These are phyloP conservation scores for Colletotrichum tropicale DNA, from an alignment of 2,329 filamentous ascomycete genomes.

Conservation along the genomic window DNA sequence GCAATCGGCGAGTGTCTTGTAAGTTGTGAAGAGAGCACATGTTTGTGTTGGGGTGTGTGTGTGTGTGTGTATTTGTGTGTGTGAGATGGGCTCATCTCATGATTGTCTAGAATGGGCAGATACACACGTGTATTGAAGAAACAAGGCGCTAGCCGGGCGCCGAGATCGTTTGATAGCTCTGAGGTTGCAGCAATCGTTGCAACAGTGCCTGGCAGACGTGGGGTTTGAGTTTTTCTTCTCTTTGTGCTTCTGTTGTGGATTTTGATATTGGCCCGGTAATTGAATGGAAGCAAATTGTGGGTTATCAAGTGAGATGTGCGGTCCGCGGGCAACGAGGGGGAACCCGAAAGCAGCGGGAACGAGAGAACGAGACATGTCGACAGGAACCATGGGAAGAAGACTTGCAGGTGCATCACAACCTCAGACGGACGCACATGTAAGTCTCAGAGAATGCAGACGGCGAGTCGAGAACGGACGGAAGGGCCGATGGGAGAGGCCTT, in stretches of 20 bases:
- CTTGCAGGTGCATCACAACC: neutral
- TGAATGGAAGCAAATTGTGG: neutral
- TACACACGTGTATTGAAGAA: neutral
- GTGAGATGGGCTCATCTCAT: neutral
- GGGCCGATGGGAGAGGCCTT: neutral
- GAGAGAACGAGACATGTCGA: neutral
- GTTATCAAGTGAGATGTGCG: neutral
- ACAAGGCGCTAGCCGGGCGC: neutral
- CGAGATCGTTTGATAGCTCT: slow-evolving; percentile 3
- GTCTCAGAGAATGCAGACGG: neutral
- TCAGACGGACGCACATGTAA: neutral
- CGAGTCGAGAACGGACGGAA: neutral
- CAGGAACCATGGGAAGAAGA: neutral
- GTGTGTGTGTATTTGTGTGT: too few relatives aligned
- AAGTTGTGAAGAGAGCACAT: neutral
- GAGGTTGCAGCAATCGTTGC: slow-evolving; percentile 8
- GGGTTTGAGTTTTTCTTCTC: neutral
- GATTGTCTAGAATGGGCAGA: neutral
- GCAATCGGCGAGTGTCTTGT: neutral
- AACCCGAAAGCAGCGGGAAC: neutral
- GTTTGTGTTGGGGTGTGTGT: neutral
- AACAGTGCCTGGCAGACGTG: neutral
- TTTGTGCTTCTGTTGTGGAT: neutral
- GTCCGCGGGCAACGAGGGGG: neutral
- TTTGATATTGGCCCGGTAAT: neutral